Conservation (phyloP, 805 yeast species). For the Komagataella ulmi region DNA sequence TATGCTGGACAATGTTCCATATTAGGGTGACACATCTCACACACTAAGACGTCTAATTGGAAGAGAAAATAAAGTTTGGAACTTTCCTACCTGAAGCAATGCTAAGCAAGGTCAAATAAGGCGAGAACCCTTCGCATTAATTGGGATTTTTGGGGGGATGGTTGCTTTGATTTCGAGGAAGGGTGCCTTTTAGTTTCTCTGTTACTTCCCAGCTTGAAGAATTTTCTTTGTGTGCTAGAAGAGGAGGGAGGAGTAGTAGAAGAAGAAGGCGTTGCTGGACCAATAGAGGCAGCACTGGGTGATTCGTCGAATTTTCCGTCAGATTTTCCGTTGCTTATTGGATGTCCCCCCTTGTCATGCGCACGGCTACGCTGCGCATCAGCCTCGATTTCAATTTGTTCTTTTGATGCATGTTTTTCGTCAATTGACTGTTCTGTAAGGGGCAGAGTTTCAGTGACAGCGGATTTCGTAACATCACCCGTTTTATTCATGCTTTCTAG, state of each 20-base stretch:
- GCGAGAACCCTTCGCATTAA: background rate
- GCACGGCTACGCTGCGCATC: background rate
- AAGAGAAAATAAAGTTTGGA: background rate
- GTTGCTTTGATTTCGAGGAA: background rate
- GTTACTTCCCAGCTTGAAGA: background rate
- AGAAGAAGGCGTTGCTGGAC: background rate
- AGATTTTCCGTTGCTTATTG: background rate
- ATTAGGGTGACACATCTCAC: too few relatives aligned
- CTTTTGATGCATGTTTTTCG: background rate
- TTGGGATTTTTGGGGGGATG: background rate
- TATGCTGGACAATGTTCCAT: background rate
- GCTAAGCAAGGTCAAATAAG: background rate
- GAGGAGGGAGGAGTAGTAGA: background rate
- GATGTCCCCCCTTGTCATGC: background rate
- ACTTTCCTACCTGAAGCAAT: background rate
- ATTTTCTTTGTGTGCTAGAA: background rate
- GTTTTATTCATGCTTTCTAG: background rate
- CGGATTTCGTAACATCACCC: background rate
- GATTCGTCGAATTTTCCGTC: background rate
- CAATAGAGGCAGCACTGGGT: background rate
- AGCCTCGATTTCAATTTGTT: background rate
- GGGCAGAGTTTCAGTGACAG: background rate
- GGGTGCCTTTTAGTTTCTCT: background rate
- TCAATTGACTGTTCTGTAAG: background rate
- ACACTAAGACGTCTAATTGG: too few relatives aligned